Evolutionary conservation across 2,329 filamentous ascomycete species (phyloP), one percentile per base, ranked within the genome.

Genomic region (Xylaria multiplex): DNA sequence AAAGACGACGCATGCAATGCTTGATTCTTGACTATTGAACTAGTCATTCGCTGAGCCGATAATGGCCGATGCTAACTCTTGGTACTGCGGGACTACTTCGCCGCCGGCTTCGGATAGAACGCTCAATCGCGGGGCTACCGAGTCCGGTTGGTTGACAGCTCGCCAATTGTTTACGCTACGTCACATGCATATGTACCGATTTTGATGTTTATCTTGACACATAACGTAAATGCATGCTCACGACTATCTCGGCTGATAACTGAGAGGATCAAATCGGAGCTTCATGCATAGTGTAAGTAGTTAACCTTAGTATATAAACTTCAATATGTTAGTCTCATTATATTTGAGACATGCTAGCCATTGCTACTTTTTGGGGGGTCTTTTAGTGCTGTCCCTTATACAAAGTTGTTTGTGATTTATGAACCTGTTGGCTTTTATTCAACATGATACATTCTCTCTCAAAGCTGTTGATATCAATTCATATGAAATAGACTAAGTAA

Each of bases 101-200:
- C 53, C 53, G 40, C 65, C 65, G 61, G 62, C 48, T 57, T 58
- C 62, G 53, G 57, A 55, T 50, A 8, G 0, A 19, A 59, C 13
- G 22, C 27, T 37, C 52, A 40, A 55, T 30, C 27, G 27, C 14
- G n/a, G 11, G 14, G 16, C 49, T 9, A 19, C 43, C n/a, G 43
- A 46, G 43, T 22, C 43, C 9, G 35, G 35, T 16, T 27, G 19
- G 2, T 27, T 40, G 35, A 42, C 11, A 42, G 32, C 52, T 54
- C 42, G 32, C 35, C 35, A 42, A 54, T 19, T 32, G 9, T 37
- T 2, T 11, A 35, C 35, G 30, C 22, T 9, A 27, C 22, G 30
- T 35, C 16, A 27, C 14, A 14, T 35, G 5, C 32, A 37, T 27
- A 2, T 24, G 6, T 53, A 3, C 14, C 27, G 9, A n/a, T 6